A percentile compares a stretch with the other conserved stretches of the same genome.
phyloP scores from a whole-genome alignment of 805 yeast genomes.

The Kluyveromyces siamensis region DNA sequence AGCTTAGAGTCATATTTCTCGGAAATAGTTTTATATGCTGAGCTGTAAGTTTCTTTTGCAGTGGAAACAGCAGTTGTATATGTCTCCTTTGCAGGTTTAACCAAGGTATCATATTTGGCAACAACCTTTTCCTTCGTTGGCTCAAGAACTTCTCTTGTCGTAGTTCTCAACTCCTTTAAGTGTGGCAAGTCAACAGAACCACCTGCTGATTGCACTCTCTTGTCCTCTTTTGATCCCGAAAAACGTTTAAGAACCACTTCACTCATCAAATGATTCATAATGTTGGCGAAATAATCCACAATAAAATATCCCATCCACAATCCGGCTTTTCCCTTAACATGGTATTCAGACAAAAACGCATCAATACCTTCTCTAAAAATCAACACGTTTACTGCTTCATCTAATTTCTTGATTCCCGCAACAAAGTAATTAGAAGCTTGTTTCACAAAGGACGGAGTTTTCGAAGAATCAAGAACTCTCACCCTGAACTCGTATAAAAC shows the following conservation, averaged over 20 bases:
- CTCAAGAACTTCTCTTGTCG: slow-evolving; percentile 16
- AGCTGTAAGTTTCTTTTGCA: slow-evolving; percentile 14
- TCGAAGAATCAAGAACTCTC: slow-evolving; percentile 13
- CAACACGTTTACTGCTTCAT: slow-evolving; percentile 18
- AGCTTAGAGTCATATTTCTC: slow-evolving; percentile 21
- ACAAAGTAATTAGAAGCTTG: slow-evolving; percentile 9
- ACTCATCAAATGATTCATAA: slow-evolving; percentile 20
- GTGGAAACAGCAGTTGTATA: slow-evolving; percentile 5
- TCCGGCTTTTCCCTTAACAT: slow-evolving; percentile 16
- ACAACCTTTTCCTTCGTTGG: slow-evolving; percentile 17
- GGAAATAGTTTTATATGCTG: slow-evolving; percentile 23
- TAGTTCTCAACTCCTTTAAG: slow-evolving; percentile 20
- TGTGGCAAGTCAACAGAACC: slow-evolving; percentile 16
- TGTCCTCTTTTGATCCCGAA: slow-evolving; percentile 8
- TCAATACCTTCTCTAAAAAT: slow-evolving; percentile 26
- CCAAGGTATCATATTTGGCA: slow-evolving; percentile 19
- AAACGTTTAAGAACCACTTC: slow-evolving; percentile 24
- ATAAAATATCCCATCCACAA: slow-evolving; percentile 22
- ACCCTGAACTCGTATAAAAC: slow-evolving; percentile 7
- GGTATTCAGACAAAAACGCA: slow-evolving; percentile 13
- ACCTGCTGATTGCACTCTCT: slow-evolving; percentile 1
- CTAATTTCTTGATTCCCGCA: slow-evolving; percentile 9
- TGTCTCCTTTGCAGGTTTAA: slow-evolving; percentile 11
- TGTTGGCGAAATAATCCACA: slow-evolving; percentile 25
- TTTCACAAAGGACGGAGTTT: slow-evolving; percentile 13